phyloP scores from a whole-genome alignment of 768 basidiomycete species.

The Neoboletus brunneissimus region DNA sequence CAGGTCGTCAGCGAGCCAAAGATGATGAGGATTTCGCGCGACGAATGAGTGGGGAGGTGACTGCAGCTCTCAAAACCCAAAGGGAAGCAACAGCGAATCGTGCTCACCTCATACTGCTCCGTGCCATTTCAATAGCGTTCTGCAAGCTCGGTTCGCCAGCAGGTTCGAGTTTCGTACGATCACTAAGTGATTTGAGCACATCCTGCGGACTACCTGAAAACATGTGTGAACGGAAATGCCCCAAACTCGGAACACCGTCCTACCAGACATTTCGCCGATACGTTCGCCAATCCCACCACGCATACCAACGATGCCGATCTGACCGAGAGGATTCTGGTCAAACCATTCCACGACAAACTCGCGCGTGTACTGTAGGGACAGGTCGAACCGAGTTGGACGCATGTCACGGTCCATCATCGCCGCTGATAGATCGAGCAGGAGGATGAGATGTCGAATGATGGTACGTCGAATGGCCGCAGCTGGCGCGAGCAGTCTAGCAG shows the following conservation, averaged over 20 bases:
- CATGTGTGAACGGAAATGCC: conserved; percentile 1
- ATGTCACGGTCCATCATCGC: conserved; percentile 97
- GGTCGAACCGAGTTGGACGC: conserved; percentile 90
- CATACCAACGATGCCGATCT: conserved; percentile 94
- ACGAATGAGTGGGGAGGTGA: conserved; percentile 96
- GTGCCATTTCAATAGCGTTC: conserved; percentile 97
- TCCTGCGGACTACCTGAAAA: conserved; percentile 89
- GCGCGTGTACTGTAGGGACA: conserved; percentile 85
- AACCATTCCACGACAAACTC: conserved; percentile 97
- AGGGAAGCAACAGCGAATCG: not conserved
- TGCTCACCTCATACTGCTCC: conserved; percentile 82
- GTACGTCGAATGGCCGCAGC: conserved; percentile 86
- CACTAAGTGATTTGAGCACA: conserved; percentile 80
- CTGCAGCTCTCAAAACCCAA: conserved; percentile 40
- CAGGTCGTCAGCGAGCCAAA: conserved; percentile 96
- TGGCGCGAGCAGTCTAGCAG: conserved; percentile 73
- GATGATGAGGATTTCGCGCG: conserved; percentile 89
- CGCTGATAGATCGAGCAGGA: conserved; percentile 87
- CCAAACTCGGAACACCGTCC: conserved; percentile 17
- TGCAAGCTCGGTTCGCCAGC: conserved; percentile 93
- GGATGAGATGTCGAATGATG: conserved; percentile 92
- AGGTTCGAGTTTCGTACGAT: conserved; percentile 87
- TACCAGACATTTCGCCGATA: conserved; percentile 90
- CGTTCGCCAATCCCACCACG: conserved; percentile 88
- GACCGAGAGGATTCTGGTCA: conserved; percentile 97